phyloP scores from a whole-genome alignment of 208 protist species.

The Phytomonas sp. region DNA sequence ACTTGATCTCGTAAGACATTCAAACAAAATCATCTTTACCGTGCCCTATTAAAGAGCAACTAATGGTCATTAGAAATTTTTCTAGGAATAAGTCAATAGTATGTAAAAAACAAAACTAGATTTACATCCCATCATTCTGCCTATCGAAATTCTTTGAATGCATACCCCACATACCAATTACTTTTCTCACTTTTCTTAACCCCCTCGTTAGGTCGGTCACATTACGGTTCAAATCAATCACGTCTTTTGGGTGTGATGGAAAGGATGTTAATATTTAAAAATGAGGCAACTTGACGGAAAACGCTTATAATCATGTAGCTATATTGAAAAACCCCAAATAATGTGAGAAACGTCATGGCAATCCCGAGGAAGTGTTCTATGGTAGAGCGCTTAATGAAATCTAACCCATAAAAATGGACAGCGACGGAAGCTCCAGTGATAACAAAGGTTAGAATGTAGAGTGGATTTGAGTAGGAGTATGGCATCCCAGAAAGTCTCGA shows the following conservation, averaged over 20 bases:
- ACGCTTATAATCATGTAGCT: slow-evolving; percentile 61
- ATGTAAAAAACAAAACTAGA: not conserved
- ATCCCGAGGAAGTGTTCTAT: slow-evolving; percentile 29
- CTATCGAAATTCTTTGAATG: not conserved
- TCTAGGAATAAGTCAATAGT: not conserved
- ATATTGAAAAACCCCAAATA: slow-evolving; percentile 48
- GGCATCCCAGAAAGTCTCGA: slow-evolving; percentile 70
- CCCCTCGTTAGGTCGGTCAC: not conserved
- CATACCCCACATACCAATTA: not conserved
- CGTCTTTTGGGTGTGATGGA: slow-evolving; percentile 36
- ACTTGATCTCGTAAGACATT: not conserved
- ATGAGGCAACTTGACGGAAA: slow-evolving; percentile 43
- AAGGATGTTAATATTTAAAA: slow-evolving; percentile 52
- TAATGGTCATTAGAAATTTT: not conserved
- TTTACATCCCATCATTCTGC: not conserved
- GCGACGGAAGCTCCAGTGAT: slow-evolving; percentile 19
- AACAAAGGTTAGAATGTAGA: slow-evolving; percentile 23
- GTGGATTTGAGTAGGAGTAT: slow-evolving; percentile 27
- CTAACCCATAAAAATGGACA: slow-evolving; percentile 21
- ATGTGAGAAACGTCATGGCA: slow-evolving; percentile 25
- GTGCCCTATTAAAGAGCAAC: not conserved
- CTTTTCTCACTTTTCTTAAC: not conserved
- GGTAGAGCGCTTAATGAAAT: slow-evolving; percentile 3
- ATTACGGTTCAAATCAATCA: slow-evolving; percentile 15
- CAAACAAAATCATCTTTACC: not conserved